These are phyloP conservation scores for Endogone sp. DNA, from an alignment of 192 early-diverging fungal species.

Conservation along the genomic window DNA sequence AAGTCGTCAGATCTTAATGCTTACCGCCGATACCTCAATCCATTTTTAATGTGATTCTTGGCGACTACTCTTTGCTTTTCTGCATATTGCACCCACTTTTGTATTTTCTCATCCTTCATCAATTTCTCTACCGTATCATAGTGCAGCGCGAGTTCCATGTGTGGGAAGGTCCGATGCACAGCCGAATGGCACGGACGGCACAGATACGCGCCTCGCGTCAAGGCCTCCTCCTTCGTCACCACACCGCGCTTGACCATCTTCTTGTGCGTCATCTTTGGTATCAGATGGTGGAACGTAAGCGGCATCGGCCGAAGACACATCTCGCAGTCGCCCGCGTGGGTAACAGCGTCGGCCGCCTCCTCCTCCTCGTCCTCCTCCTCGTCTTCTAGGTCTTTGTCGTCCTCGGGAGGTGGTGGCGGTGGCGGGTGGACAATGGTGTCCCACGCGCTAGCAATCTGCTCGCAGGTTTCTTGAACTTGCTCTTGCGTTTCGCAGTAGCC, in stretches of 20 bases:
- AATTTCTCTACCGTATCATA: slow-evolving; percentile 29
- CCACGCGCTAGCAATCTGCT: background rate
- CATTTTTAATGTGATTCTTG: slow-evolving; percentile 1
- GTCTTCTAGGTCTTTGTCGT: background rate
- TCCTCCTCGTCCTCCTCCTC: slow-evolving; percentile 9
- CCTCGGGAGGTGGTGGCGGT: background rate
- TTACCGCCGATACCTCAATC: slow-evolving; percentile 2
- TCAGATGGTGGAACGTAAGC: slow-evolving; percentile 36
- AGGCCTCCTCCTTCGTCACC: slow-evolving; percentile 18
- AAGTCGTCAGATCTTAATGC: no score
- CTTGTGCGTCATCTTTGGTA: slow-evolving; percentile 23
- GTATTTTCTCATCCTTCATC: slow-evolving; percentile 18
- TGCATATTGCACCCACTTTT: slow-evolving; percentile 20
- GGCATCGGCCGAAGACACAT: slow-evolving; percentile 29
- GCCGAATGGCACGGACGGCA: slow-evolving; percentile 33
- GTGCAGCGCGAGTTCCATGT: slow-evolving; percentile 16
- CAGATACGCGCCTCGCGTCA: slow-evolving; percentile 21
- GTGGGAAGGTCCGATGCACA: slow-evolving; percentile 21
- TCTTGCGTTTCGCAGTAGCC: background rate
- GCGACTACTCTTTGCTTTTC: slow-evolving; percentile 17
- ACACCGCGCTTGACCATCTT: slow-evolving; percentile 8
- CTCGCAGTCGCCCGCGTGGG: slow-evolving; percentile 20
- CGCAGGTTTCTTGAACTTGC: background rate
- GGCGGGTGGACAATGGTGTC: background rate
- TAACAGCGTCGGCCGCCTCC: slow-evolving; percentile 13